phyloP scores from a whole-genome alignment of 2,329 filamentous ascomycete species.

The Neurospora crassa region DNA sequence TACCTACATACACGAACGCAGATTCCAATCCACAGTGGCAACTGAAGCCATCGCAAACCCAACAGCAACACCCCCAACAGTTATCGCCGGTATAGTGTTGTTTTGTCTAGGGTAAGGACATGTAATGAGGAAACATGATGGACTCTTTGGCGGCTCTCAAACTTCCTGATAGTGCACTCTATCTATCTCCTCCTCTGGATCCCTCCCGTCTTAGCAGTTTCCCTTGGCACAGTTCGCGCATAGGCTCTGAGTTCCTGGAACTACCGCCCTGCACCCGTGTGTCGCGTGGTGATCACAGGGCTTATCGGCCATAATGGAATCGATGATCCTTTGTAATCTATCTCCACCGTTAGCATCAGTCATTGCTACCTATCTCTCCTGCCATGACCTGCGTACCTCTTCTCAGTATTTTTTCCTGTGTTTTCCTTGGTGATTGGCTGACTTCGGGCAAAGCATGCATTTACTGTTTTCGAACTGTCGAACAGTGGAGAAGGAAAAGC shows the following conservation, averaged over 20 bases:
- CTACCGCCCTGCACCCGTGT: conserved; percentile 11
- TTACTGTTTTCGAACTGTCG: neutral
- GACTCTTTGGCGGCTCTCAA: neutral
- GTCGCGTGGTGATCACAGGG: conserved; percentile 13
- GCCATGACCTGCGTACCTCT: neutral
- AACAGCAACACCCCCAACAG: too few species aligned
- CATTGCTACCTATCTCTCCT: neutral
- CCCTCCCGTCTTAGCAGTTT: neutral
- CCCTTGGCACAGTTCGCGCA: conserved; percentile 10
- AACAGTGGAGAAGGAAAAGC: neutral
- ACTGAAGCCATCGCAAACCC: too few species aligned
- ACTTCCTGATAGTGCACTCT: neutral
- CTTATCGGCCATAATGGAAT: conserved; percentile 11
- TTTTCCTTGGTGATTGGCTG: neutral
- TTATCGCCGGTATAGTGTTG: neutral
- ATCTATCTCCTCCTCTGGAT: neutral
- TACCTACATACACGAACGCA: neutral
- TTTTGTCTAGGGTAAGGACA: neutral
- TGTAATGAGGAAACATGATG: neutral
- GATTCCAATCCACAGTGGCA: too few species aligned
- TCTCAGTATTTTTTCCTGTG: neutral
- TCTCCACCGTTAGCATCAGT: neutral
- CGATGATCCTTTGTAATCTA: neutral
- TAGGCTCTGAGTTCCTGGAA: conserved; percentile 12
- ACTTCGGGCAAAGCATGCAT: neutral